Percentiles rank a stretch among this genome's conserved stretches.
Evolutionary conservation across 306 rosid genomes (phyloP).

Genomic region (Styphnolobium japonicum): DNA sequence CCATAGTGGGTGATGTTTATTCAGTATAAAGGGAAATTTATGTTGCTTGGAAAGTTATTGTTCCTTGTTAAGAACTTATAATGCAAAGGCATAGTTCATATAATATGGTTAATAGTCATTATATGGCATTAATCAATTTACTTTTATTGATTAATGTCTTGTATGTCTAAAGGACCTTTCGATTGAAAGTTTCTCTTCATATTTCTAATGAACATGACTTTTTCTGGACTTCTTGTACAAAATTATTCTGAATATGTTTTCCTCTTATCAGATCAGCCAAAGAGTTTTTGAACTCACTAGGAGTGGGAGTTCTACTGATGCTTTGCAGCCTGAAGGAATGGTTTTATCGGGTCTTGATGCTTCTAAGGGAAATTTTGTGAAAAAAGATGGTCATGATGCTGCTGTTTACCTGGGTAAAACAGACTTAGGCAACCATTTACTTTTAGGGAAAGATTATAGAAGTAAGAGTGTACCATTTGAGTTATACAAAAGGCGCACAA

Average conservation of each 20-base stretch:
- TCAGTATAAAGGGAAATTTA: neutral
- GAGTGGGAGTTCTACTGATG: constrained; percentile 35
- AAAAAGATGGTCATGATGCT: constrained; percentile 20
- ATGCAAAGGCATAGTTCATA: neutral
- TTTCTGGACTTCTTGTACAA: neutral
- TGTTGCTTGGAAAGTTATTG: neutral
- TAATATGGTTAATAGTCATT: neutral
- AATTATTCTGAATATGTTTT: constrained; percentile 13
- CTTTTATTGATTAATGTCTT: neutral
- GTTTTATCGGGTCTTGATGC: constrained; percentile 29
- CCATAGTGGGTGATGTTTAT: neutral
- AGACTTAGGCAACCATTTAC: constrained; percentile 32
- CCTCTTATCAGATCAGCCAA: constrained; percentile 73
- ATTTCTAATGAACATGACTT: neutral
- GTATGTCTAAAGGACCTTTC: neutral
- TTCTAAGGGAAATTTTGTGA: constrained; percentile 27
- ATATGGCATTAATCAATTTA: neutral
- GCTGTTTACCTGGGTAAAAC: constrained; percentile 10
- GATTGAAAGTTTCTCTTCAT: neutral
- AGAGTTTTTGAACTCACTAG: constrained; percentile 74
- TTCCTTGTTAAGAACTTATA: neutral
- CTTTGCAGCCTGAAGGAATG: constrained; percentile 42
- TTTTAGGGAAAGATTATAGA: constrained; percentile 37
- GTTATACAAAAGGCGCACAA: constrained; percentile 76
- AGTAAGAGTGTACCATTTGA: constrained; percentile 65